These are phyloP conservation scores for Globisporangium lucens DNA, from an alignment of 352 stramenopile genomes.

Conservation along the genomic window DNA sequence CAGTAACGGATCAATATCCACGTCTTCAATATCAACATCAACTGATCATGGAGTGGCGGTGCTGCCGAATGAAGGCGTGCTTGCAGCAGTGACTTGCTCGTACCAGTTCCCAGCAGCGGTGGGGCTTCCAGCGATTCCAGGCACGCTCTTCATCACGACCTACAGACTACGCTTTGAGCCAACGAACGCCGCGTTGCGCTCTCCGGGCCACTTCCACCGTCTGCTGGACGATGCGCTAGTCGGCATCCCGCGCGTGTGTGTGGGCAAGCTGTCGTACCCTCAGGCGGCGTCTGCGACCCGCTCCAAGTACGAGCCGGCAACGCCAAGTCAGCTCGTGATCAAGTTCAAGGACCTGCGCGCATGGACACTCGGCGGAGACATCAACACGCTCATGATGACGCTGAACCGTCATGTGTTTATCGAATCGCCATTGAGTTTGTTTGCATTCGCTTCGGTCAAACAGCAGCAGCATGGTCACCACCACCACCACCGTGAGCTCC, in stretches of 20 bases:
- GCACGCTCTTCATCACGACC: constrained; percentile 59
- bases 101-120: constrained; percentile 59
- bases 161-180: constrained; percentile 77
- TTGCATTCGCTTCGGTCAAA: constrained; percentile 49
- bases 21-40: background rate
- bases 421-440: constrained; percentile 65
- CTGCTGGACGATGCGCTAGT: constrained; percentile 58
- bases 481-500: constrained; percentile 18
- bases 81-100: constrained; percentile 36
- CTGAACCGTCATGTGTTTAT: constrained; percentile 74
- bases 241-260: constrained; percentile 57
- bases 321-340: constrained; percentile 60
- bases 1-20: background rate
- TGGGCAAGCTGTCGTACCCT: constrained; percentile 72
- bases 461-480: constrained; percentile 19
- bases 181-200: constrained; percentile 35
- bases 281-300: constrained; percentile 33
- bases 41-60: constrained; percentile 7
- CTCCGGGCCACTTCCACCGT: constrained; percentile 42
- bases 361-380: constrained; percentile 69
- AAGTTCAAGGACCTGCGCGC: constrained; percentile 79
- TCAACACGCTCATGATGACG: constrained; percentile 55
- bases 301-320: constrained; percentile 26
- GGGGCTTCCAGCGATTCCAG: constrained; percentile 42
- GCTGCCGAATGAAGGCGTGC: constrained; percentile 42